A percentile compares a stretch with the other conserved stretches of the same genome.
Conservation (phyloP, 805 yeast species). For the Sugiyamaella boreocaroliniensis region DNA sequence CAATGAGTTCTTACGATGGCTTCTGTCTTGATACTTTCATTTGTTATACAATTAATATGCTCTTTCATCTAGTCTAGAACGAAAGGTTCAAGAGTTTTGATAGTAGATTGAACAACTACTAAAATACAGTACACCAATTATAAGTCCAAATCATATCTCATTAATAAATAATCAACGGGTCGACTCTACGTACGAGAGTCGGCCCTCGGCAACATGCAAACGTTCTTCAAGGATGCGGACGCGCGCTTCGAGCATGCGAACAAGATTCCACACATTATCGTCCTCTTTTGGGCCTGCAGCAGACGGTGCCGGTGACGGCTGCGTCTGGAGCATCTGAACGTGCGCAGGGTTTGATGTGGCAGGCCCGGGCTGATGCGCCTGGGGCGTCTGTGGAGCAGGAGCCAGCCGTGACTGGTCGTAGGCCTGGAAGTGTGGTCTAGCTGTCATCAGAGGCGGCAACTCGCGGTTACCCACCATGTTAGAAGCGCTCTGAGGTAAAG, state of each 20-base stretch:
- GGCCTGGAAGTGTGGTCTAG: background rate
- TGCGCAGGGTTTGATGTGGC: conserved; percentile 2
- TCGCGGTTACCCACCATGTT: background rate
- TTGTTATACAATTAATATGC: no score
- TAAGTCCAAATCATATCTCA: background rate
- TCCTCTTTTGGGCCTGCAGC: conserved; percentile 1
- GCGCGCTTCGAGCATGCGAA: conserved; percentile 26
- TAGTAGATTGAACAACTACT: no score
- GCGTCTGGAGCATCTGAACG: conserved; percentile 6
- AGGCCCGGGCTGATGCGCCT: conserved; percentile 1
- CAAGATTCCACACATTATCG: conserved; percentile 18
- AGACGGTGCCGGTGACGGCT: conserved; percentile 6
- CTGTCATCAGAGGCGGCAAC: background rate
- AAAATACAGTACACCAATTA: background rate
- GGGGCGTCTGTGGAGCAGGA: background rate
- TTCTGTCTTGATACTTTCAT: no score
- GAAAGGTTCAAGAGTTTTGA: no score
- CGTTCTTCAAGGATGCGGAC: conserved; percentile 28
- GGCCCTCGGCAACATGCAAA: conserved; percentile 26
- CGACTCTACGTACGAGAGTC: conserved; percentile 21
- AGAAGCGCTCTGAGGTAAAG: background rate
- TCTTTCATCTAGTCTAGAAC: no score
- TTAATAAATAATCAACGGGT: conserved; percentile 3
- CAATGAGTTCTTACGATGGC: no score
- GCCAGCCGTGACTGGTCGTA: background rate